Percentiles rank a stretch among this genome's conserved stretches.
phyloP scores from a whole-genome alignment of 75 land plant genomes.

The Pseudotsuga menziesii region DNA sequence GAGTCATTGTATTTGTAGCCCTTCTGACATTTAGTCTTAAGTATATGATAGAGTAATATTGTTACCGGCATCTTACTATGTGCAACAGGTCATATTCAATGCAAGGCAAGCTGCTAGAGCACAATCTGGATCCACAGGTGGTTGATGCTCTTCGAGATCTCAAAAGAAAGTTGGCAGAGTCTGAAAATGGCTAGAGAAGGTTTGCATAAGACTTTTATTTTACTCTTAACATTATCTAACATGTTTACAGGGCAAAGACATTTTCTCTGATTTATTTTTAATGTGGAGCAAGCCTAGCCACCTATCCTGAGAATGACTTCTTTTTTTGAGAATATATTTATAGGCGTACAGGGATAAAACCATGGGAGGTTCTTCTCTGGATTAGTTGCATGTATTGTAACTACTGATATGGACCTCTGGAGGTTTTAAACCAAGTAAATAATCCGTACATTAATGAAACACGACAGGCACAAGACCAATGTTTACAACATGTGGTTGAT shows the following conservation, averaged over 20 bases:
- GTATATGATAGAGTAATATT: neutral
- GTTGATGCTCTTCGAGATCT: constrained; percentile 67
- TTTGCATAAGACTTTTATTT: neutral
- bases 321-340: too few relatives aligned
- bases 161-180: constrained; percentile 53
- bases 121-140: constrained; percentile 69
- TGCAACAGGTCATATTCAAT: constrained; percentile 58
- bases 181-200: constrained; percentile 22
- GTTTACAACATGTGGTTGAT: too few relatives aligned
- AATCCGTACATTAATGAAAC: neutral
- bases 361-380: neutral
- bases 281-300: too few relatives aligned
- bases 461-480: neutral
- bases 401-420: neutral
- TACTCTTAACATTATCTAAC: neutral
- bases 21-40: neutral
- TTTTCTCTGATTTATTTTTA: too few relatives aligned
- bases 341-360: neutral
- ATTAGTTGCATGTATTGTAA: too few relatives aligned
- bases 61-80: neutral
- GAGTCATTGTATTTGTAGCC: too few relatives aligned
- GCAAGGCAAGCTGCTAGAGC: constrained; percentile 73
- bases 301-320: neutral
- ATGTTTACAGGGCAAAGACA: neutral
- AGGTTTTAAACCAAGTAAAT: neutral